Base-by-base conservation (phyloP, 192 early-diverging fungal genomes). In the Backusella luteola region DNA sequence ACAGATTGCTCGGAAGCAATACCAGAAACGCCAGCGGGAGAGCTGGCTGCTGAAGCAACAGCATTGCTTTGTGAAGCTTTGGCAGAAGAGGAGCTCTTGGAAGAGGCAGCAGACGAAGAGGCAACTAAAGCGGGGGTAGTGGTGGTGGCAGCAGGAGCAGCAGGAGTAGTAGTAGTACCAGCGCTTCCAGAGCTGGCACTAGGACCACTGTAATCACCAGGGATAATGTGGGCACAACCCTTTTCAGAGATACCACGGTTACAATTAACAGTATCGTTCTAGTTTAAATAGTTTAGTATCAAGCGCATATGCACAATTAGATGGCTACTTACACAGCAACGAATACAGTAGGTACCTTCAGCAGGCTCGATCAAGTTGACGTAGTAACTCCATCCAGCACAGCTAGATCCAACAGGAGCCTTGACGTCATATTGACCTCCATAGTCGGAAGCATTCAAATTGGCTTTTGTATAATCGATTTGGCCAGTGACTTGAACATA, bases 401-500 rank as follows among this genome's bases (percentile, higher is more conserved):
- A 89, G 4, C 53, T 79, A 67, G 85, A 71, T 35, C 84, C 83
- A 0, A 70, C 52, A 34, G 88, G 88, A 6, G 88, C 83, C 4
- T 74, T 56, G 1, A 76, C 66, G 78, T 89, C 88, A 26, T 84
- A 84, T 75, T 87, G 88, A 73, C 88, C 88, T 32, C 88, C 88
- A 29, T 82, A 82, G 52, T 89, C 88, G 36, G 49, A 77, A 15
- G 56, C 11, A 6, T 75, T 69, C 26, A 87, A 71, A 6, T 78
- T 76, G 29, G 80, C 85, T 49, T 81, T 83, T 15, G 66, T 34
- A 21, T 73, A 73, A 53, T 89, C 79, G 12, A 89, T 87, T 14
- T 79, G 81, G n/a, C 88, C 88, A 17, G 88, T 89, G 35, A 87
- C 76, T 73, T 89, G 88, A n/a, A 89, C 85, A n/a, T 85, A 89